Conservation (phyloP, 257 asterid species). For the Asclepias syriaca region DNA sequence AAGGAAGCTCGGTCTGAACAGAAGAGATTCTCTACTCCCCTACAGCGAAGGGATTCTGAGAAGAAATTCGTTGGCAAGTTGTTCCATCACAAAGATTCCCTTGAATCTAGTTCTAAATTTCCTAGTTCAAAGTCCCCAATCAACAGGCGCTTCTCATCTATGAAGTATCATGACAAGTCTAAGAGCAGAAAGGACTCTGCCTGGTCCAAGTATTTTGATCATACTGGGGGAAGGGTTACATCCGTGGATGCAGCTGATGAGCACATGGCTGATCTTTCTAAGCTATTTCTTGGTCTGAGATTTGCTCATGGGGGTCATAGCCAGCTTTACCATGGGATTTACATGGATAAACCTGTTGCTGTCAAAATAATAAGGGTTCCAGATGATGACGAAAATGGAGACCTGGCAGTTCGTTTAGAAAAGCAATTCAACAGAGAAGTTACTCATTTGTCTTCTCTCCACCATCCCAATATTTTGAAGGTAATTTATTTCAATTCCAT, state of each 20-base stretch:
- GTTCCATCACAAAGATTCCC: constrained; percentile 23
- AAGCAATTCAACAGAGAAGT: constrained; percentile 61
- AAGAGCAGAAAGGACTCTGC: constrained; percentile 51
- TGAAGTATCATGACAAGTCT: constrained; percentile 38
- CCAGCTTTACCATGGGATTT: constrained; percentile 71
- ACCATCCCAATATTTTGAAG: constrained; percentile 69
- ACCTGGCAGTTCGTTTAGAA: constrained; percentile 36
- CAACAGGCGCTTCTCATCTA: constrained; percentile 28
- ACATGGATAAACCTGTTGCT: constrained; percentile 79
- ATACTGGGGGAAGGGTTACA: constrained; percentile 64
- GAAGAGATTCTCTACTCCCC: constrained; percentile 44
- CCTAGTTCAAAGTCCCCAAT: constrained; percentile 21
- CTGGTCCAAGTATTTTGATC: constrained; percentile 65
- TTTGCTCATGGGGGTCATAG: constrained; percentile 88
- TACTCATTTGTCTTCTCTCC: constrained; percentile 53
- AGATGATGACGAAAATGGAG: constrained; percentile 44
- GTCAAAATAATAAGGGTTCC: constrained; percentile 79
- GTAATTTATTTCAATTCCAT: constrained; percentile 21
- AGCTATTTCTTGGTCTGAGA: constrained; percentile 64
- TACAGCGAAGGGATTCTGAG: constrained; percentile 22
- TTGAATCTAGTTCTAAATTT: constrained; percentile 14
- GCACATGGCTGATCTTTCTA: constrained; percentile 82
- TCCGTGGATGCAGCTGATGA: constrained; percentile 46
- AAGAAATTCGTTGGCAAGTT: constrained; percentile 20
- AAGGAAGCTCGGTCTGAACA: constrained; percentile 61